These are phyloP conservation scores for Globisporangium cystogenes DNA, from an alignment of 352 stramenopile genomes.

Conservation along the genomic window DNA sequence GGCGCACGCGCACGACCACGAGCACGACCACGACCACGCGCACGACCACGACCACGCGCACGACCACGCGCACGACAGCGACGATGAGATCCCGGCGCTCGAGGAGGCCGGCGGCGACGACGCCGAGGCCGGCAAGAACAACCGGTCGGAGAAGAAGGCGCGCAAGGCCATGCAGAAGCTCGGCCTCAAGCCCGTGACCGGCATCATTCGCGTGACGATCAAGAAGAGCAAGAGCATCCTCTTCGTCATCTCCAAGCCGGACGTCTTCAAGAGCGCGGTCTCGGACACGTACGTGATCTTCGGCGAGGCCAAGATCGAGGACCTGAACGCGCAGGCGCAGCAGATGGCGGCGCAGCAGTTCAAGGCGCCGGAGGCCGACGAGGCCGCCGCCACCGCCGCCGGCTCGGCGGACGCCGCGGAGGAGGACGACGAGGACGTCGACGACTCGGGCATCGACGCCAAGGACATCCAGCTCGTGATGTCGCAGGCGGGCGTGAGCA, in stretches of 20 bases:
- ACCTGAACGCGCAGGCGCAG: constrained; percentile 91
- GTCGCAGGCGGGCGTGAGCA: constrained; percentile 89
- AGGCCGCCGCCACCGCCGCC: constrained; percentile 33
- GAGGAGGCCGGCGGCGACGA: constrained; percentile 67
- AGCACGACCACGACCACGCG: constrained; percentile 24
- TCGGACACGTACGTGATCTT: constrained; percentile 98
- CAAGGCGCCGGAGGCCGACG: constrained; percentile 50
- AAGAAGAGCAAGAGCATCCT: constrained; percentile 98
- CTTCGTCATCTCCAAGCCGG: constrained; percentile 98
- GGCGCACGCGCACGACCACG: constrained; percentile 37
- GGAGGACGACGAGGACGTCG: constrained; percentile 91
- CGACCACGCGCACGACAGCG: constrained; percentile 43
- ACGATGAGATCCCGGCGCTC: constrained; percentile 80
- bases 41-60: constrained; percentile 38
- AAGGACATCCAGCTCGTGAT: constrained; percentile 99
- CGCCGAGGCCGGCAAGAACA: constrained; percentile 86
- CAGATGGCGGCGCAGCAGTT: constrained; percentile 91
- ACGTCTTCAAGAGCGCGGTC: constrained; percentile 97
- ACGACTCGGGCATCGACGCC: constrained; percentile 95
- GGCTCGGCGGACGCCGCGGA: constrained; percentile 80
- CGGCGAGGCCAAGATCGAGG: constrained; percentile 98
- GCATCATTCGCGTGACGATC: constrained; percentile 97
- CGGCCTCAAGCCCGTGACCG: constrained; percentile 94
- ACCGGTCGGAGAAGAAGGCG: constrained; percentile 98
- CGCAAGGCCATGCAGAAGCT: constrained; percentile 99